These are phyloP conservation scores for Cystobasidium slooffiae DNA, from an alignment of 1,284 basidiomycete genomes.

Conservation along the genomic window DNA sequence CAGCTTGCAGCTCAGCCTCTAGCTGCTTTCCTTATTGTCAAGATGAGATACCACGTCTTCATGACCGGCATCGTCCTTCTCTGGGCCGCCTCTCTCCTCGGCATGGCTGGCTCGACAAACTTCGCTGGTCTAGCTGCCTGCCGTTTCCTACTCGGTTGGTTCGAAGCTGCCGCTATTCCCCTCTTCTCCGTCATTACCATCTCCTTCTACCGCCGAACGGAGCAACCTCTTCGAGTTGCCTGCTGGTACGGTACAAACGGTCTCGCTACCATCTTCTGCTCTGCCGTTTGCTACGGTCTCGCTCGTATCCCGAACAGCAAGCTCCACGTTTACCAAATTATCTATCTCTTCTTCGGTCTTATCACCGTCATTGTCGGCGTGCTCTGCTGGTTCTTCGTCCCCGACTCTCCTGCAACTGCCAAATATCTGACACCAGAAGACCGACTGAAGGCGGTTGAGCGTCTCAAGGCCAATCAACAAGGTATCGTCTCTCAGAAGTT, in stretches of 20 bases:
- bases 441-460: constrained; percentile 57
- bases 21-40: constrained; percentile 48
- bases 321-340: constrained; percentile 57
- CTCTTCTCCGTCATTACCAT: constrained; percentile 47
- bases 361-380: constrained; percentile 56
- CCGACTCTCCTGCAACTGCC: constrained; percentile 55
- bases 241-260: constrained; percentile 47
- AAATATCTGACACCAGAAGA: constrained; percentile 58
- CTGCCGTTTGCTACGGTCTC: constrained; percentile 43
- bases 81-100: constrained; percentile 41
- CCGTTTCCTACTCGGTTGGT: constrained; percentile 48
- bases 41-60: constrained; percentile 39
- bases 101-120: constrained; percentile 47
- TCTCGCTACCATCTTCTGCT: constrained; percentile 46
- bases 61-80: constrained; percentile 44
- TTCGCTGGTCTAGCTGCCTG: constrained; percentile 42
- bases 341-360: constrained; percentile 57
- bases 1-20: constrained; percentile 48
- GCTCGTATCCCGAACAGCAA: constrained; percentile 49
- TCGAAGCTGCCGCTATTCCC: constrained; percentile 46
- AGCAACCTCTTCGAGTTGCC: constrained; percentile 49
- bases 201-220: constrained; percentile 47
- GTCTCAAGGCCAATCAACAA: constrained; percentile 58
- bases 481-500: constrained; percentile 56
- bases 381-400: constrained; percentile 51